A percentile compares a stretch with the other conserved stretches of the same genome.
Conservation (phyloP, 2,329 filamentous ascomycete species). For the Thelonectria rubi region DNA sequence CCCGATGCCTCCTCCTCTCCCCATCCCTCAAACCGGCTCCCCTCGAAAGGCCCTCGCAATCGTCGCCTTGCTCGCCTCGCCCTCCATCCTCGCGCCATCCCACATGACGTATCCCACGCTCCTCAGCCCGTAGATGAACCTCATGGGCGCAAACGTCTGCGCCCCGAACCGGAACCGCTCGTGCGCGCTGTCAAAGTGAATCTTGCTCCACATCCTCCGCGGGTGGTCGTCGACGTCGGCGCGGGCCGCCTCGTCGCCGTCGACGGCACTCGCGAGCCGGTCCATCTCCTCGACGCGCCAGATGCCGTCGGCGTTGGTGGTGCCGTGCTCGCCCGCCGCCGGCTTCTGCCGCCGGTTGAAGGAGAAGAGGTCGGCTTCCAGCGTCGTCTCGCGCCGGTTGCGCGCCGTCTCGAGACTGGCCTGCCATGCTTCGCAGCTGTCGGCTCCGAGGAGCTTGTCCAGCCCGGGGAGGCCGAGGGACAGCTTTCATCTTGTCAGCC, state of each 20-base stretch:
- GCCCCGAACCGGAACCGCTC: conserved; percentile 31
- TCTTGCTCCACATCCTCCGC: conserved; percentile 31
- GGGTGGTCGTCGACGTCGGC: conserved; percentile 25
- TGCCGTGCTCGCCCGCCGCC: too few relatives aligned
- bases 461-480: conserved; percentile 32
- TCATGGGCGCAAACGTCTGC: conserved; percentile 30
- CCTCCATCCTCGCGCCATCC: conserved; percentile 33
- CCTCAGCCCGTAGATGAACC: conserved; percentile 32
- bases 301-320: conserved; percentile 9
- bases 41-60: conserved; percentile 34
- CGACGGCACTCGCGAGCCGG: conserved; percentile 28
- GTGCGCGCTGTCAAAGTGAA: conserved; percentile 30
- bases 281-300: conserved; percentile 34
- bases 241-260: conserved; percentile 21
- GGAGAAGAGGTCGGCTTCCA: conserved; percentile 30
- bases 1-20: conserved; percentile 8
- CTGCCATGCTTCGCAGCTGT: conserved; percentile 35
- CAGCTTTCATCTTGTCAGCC: conserved; percentile 20
- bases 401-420: conserved; percentile 17
- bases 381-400: conserved; percentile 19
- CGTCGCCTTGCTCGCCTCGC: conserved; percentile 26
- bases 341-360: conserved; percentile 27
- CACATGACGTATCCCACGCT: conserved; percentile 36
- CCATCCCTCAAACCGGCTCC: conserved; percentile 30
- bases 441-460: conserved; percentile 25